Percentiles rank a stretch among this genome's conserved stretches.
Evolutionary conservation across 108 stramenopile genomes (phyloP).

Genomic region (Cyclotella atomus): DNA sequence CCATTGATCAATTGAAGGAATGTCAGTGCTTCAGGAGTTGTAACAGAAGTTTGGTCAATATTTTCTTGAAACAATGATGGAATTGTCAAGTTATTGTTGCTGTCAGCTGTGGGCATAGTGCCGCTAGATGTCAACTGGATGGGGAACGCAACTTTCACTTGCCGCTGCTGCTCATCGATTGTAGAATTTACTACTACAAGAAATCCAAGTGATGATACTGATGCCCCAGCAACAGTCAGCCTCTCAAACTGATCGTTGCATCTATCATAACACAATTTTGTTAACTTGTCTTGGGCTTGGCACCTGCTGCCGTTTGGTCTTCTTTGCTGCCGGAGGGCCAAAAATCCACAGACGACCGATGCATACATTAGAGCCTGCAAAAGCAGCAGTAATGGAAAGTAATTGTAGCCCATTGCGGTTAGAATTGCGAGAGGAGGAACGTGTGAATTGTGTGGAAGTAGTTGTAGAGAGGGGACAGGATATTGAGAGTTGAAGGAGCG

Average conservation of each 20-base stretch:
- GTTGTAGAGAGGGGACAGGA: neutral
- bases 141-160: slow-evolving; percentile 3
- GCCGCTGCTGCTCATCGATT: neutral
- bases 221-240: neutral
- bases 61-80: slow-evolving; percentile 33
- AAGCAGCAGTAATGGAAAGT: too few species aligned
- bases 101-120: neutral
- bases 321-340: neutral
- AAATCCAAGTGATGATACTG: slow-evolving; percentile 4
- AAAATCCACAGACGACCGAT: neutral
- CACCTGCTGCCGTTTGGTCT: neutral
- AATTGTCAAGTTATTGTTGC: slow-evolving; percentile 1
- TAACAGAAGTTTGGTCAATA: slow-evolving; percentile 48
- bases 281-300: too few species aligned
- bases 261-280: neutral
- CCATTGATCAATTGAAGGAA: slow-evolving; percentile 65
- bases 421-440: too few species aligned
- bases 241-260: neutral
- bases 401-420: too few species aligned
- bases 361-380: too few species aligned
- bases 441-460: neutral
- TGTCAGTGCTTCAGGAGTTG: slow-evolving; percentile 74
- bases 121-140: slow-evolving; percentile 6
- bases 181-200: neutral
- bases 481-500: neutral